Evolutionary conservation across 345 rosid genomes (phyloP).

Genomic region (Melastoma malabathricum): DNA sequence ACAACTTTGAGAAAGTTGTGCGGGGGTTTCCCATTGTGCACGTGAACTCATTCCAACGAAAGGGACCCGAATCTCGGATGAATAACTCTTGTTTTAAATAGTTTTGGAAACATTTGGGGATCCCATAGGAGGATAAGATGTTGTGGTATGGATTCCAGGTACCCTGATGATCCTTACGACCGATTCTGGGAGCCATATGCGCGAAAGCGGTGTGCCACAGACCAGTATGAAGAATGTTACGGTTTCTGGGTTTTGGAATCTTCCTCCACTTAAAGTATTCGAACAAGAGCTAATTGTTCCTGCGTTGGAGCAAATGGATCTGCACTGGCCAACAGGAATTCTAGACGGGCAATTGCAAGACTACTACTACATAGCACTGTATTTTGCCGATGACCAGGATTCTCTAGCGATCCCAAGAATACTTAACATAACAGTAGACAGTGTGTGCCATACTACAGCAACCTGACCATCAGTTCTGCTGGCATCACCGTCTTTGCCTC

Average conservation of each 20-base stretch:
- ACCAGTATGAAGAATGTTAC: slow-evolving; percentile 37
- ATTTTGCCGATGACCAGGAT: slow-evolving; percentile 53
- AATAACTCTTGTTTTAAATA: too few species aligned
- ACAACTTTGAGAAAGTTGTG: too few species aligned
- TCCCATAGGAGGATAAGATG: neutral
- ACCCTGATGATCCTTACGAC: slow-evolving; percentile 69
- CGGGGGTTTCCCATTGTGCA: too few species aligned
- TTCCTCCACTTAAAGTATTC: slow-evolving; percentile 65
- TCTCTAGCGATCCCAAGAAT: slow-evolving; percentile 23
- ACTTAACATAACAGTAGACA: slow-evolving; percentile 47
- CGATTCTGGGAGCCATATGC: slow-evolving; percentile 66
- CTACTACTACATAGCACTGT: slow-evolving; percentile 67
- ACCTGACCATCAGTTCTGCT: slow-evolving; percentile 40
- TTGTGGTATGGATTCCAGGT: slow-evolving; percentile 21
- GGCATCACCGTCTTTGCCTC: slow-evolving; percentile 50
- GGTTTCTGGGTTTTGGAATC: slow-evolving; percentile 83
- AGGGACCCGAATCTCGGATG: too few species aligned
- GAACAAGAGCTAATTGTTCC: slow-evolving; percentile 41
- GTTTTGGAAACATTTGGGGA: too few species aligned
- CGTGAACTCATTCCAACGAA: too few species aligned
- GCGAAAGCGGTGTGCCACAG: slow-evolving; percentile 8
- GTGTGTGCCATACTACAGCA: slow-evolving; percentile 34
- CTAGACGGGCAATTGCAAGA: slow-evolving; percentile 16
- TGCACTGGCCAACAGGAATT: slow-evolving; percentile 54
- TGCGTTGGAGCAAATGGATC: slow-evolving; percentile 28